Evolutionary conservation across 306 rosid genomes (phyloP), one percentile per base, ranked within the genome.

Genomic region (Quillaja saponaria): DNA sequence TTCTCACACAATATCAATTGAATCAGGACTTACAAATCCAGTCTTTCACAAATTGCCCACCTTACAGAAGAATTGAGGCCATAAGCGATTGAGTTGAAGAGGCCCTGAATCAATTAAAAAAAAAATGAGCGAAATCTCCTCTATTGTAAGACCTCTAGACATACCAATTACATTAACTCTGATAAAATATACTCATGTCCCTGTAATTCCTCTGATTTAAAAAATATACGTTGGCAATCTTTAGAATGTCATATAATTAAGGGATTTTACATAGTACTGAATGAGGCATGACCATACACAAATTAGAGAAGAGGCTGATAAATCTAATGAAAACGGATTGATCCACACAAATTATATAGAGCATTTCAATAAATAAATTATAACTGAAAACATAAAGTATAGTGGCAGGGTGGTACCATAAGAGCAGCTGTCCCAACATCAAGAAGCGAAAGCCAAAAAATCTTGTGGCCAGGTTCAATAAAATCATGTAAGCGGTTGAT

Each of bases 61-160:
- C 96, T 88, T 48, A 94, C 99, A 45, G 99, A 87, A 72, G 99
- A 87, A 75, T 89, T 94, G 70, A 94, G 84, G 74, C 97, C 99
- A 72, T 94, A 94, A 11, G 99, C 99, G 62, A 89, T 89, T 64
- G 99, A 94, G 83, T 94, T 94, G 73, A 94, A 94, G 69, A 94
- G 86, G 40, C 99, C 97, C 99, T 88, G 75, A 44, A 81, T 64
- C 48, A 68, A 54, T 2, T 8, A 39, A 37, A 10, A 37, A 6
- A 37, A n/a, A n/a, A n/a, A n/a, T n/a, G n/a, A n/a, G n/a, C n/a
- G n/a, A n/a, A n/a, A n/a, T n/a, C n/a, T n/a, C n/a, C n/a, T n/a
- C n/a, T n/a, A n/a, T n/a, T n/a, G n/a, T n/a, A n/a, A n/a, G n/a
- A n/a, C n/a, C n/a, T n/a, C n/a, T n/a, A n/a, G n/a, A n/a, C n/a